Conservation (phyloP, 345 rosid species). For the Murraya koenigii region DNA sequence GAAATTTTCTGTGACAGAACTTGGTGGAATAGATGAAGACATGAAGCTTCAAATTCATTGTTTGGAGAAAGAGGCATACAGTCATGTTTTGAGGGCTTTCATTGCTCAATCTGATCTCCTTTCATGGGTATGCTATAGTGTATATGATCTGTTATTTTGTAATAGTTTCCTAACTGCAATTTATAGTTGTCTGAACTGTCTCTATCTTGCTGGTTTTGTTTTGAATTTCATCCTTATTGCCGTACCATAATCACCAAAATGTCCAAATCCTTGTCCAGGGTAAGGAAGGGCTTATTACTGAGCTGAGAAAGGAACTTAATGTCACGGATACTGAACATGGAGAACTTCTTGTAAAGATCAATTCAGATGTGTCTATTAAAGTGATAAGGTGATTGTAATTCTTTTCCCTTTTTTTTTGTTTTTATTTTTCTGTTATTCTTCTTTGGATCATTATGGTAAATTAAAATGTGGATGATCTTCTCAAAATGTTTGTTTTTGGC, state of each 20-base stretch:
- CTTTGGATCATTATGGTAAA: neutral
- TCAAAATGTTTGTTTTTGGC: neutral
- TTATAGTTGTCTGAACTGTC: slow-evolving; percentile 1
- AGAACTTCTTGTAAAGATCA: slow-evolving; percentile 31
- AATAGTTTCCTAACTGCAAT: neutral
- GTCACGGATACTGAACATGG: slow-evolving; percentile 30
- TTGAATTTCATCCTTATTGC: neutral
- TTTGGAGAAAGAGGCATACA: slow-evolving; percentile 29
- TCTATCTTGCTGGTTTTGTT: neutral
- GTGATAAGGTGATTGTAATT: slow-evolving; percentile 29
- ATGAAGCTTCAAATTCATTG: slow-evolving; percentile 19
- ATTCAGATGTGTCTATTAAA: slow-evolving; percentile 23
- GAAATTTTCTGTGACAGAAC: neutral
- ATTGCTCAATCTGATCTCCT: slow-evolving; percentile 36
- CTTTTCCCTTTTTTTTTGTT: neutral
- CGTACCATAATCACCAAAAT: neutral
- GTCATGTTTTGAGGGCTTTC: slow-evolving; percentile 33
- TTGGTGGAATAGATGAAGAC: slow-evolving; percentile 13
- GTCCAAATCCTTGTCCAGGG: slow-evolving; percentile 15
- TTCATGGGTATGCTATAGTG: slow-evolving; percentile 29
- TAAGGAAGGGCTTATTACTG: slow-evolving; percentile 32
- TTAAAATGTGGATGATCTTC: neutral
- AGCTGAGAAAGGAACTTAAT: slow-evolving; percentile 33
- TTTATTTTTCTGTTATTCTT: neutral
- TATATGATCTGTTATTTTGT: neutral